Evolutionary conservation across 371 early-diverging fungal species (phyloP).

Genomic region (Zopfochytrium polystomum): DNA sequence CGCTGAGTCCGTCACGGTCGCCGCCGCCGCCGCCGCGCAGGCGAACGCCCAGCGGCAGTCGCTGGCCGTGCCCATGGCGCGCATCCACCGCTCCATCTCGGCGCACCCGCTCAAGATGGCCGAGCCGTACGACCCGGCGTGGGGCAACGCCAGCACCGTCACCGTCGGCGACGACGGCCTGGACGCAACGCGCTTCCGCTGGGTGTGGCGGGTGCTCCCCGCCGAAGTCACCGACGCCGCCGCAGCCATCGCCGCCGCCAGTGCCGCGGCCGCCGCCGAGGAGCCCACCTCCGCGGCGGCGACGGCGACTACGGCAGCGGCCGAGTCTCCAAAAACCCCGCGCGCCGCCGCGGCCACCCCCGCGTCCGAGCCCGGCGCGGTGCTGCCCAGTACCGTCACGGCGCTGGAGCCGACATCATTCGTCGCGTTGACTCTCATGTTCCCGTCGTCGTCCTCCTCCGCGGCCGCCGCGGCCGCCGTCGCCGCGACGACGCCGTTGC

Average conservation of each 20-base stretch:
- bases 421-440: too few relatives aligned
- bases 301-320: too few relatives aligned
- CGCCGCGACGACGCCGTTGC: too few relatives aligned
- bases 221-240: neutral
- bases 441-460: too few relatives aligned
- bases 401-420: neutral
- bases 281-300: too few relatives aligned
- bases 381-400: neutral
- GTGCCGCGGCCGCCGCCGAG: too few relatives aligned
- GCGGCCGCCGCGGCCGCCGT: too few relatives aligned
- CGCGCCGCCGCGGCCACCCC: too few relatives aligned
- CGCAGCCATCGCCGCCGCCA: too few relatives aligned
- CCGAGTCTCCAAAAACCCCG: too few relatives aligned
- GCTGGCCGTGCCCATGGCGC: neutral
- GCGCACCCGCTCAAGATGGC: neutral
- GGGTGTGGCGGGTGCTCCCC: neutral
- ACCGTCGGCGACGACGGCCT: neutral
- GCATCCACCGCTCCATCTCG: neutral
- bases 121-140: neutral
- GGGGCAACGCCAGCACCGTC: neutral
- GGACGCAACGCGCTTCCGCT: neutral
- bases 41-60: neutral
- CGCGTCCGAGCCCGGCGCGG: neutral
- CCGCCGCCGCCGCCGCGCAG: slow-evolving; percentile 1
- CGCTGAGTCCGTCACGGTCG: neutral